Conservation (phyloP, 352 stramenopile species). For the Pythium diclinum region DNA sequence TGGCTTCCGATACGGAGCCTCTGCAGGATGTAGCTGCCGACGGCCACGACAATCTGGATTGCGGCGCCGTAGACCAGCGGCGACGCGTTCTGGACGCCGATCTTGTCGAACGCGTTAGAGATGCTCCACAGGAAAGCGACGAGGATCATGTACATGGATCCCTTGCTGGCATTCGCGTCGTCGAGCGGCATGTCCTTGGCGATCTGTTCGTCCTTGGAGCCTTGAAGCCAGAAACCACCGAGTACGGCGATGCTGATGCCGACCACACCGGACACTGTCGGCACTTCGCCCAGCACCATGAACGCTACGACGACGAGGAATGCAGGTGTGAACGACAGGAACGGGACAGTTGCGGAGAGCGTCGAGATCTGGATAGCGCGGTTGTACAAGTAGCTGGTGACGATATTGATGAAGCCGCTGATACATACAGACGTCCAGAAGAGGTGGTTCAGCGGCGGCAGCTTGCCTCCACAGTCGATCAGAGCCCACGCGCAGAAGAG, state of each 20-base stretch:
- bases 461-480: constrained; percentile 42
- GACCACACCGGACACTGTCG: constrained; percentile 51
- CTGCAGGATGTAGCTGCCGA: constrained; percentile 58
- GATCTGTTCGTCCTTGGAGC: constrained; percentile 37
- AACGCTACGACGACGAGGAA: constrained; percentile 78
- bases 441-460: constrained; percentile 69
- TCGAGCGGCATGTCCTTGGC: constrained; percentile 53
- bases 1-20: constrained; percentile 52
- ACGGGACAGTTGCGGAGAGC: constrained; percentile 70
- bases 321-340: constrained; percentile 75
- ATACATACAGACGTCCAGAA: constrained; percentile 80
- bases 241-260: constrained; percentile 70
- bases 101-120: constrained; percentile 83
- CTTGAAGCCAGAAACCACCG: constrained; percentile 73
- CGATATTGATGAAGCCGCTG: constrained; percentile 74
- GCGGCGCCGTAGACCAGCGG: constrained; percentile 66
- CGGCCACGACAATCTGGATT: constrained; percentile 68
- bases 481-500: constrained; percentile 70
- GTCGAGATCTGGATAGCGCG: constrained; percentile 82
- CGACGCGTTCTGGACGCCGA: constrained; percentile 77
- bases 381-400: constrained; percentile 83
- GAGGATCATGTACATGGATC: constrained; percentile 79
- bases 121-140: constrained; percentile 83
- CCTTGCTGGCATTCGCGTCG: constrained; percentile 58
- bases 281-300: constrained; percentile 71